Evolutionary conservation across 768 basidiomycete genomes (phyloP), one percentile per base, ranked within the genome.

Genomic region (Termitomyces sp.): DNA sequence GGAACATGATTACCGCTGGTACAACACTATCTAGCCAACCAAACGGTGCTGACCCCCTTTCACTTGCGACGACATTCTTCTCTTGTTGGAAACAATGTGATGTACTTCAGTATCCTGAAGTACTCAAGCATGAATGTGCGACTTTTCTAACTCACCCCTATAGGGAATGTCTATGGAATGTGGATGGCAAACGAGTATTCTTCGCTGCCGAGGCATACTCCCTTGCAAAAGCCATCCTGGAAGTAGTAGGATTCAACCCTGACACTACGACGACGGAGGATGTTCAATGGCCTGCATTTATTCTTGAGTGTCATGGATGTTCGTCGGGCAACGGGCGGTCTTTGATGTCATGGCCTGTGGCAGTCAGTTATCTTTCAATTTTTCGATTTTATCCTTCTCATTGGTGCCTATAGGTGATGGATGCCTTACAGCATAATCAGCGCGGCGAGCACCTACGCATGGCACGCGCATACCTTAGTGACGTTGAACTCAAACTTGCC

Each of bases 311-410:
- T 27, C 30, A 30, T 20, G n/a, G 47, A 3, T 62, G 58, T 39
- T 11, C 41, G 18, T 8, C 3, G 18, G 9, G 3, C 11, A 1
- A 16, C 4, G 4, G 6, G 22, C 52, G 61, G 15, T 2, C 41
- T 41, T 27, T 58, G 16, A 55, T 61, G 61, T n/a, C 57, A 22
- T 63, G 63, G 63, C 22, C 24, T 4, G 4, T 6, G 9, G 41
- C 59, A 6, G 60, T 61, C 46, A 13, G 57, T 13, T 22, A 20
- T 33, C 13, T 27, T 54, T 33, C 27, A 4, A 12, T 39, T 22
- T 27, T 30, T 7, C 15, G 1, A 13, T 16, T 15, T 33, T 24
- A 34, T 7, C 18, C 18, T n/a, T 30, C 39, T 54, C 39, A 27
- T 42, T 42, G 7, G 15, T 6, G 11, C 27, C 24, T 42, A 18